phyloP scores from a whole-genome alignment of 163 green algal genomes.

The Prototheca cutis region DNA sequence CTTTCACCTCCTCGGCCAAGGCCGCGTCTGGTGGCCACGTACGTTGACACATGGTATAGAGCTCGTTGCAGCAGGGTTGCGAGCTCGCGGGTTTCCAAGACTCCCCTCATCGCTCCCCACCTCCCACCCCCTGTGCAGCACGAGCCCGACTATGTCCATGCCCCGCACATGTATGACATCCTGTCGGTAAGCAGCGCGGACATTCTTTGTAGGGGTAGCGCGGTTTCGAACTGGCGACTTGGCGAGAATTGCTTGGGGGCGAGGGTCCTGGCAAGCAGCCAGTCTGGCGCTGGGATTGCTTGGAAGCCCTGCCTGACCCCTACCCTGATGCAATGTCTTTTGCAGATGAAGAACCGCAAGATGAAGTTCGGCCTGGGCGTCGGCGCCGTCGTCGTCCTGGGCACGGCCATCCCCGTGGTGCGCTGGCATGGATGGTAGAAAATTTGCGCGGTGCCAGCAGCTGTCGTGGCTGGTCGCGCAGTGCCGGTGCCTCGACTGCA shows the following conservation, averaged over 20 bases:
- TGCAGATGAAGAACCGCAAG: slow-evolving; percentile 26
- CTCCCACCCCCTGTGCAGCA: neutral
- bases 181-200: neutral
- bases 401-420: slow-evolving; percentile 18
- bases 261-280: no score
- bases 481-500: neutral
- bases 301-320: neutral
- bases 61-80: neutral
- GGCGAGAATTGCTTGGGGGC: no score
- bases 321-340: no score
- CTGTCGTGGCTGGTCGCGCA: neutral
- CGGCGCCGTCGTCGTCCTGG: slow-evolving; percentile 9
- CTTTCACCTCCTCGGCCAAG: neutral
- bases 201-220: neutral
- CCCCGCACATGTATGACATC: slow-evolving; percentile 18
- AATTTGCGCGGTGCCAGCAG: neutral
- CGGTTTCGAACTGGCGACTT: neutral
- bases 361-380: slow-evolving; percentile 33
- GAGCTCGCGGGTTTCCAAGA: neutral
- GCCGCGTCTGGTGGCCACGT: neutral
- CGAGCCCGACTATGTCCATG: slow-evolving; percentile 20
- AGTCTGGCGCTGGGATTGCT: neutral
- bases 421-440: neutral
- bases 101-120: no score
- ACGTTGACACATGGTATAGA: neutral